These are phyloP conservation scores for Kalanchoe fedtschenkoi DNA, from an alignment of 164 flowering plant species.

Conservation along the genomic window DNA sequence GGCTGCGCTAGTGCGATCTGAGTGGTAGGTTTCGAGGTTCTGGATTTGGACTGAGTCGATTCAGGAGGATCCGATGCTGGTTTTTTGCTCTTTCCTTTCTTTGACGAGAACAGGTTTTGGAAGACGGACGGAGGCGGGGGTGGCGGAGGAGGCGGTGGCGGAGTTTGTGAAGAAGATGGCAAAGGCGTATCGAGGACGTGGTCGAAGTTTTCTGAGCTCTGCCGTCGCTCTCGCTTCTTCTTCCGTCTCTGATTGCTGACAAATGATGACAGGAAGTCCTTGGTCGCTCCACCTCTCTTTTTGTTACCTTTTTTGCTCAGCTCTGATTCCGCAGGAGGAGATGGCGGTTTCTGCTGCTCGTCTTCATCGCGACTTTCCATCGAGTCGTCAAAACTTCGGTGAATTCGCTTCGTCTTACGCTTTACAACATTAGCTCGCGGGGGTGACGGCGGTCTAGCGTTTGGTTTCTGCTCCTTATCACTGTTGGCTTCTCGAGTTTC, in stretches of 20 bases:
- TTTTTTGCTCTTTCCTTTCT: not conserved
- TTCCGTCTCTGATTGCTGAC: constrained; percentile 15
- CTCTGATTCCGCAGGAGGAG: constrained; percentile 15
- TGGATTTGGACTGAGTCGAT: not conserved
- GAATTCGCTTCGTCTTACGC: constrained; percentile 16
- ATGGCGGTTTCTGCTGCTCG: constrained; percentile 21
- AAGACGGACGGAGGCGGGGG: constrained; percentile 16
- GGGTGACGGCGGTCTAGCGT: not conserved
- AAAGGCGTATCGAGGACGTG: constrained; percentile 10
- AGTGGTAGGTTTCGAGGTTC: not conserved
- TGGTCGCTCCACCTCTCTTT: constrained; percentile 30
- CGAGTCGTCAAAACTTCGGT: constrained; percentile 12
- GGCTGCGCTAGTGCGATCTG: constrained; percentile 1
- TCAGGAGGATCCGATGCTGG: not conserved
- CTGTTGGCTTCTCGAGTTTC: not conserved
- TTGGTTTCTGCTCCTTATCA: not conserved
- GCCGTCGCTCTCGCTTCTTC: constrained; percentile 41
- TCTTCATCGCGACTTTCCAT: constrained; percentile 8
- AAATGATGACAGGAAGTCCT: constrained; percentile 28
- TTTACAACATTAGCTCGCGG: constrained; percentile 6
- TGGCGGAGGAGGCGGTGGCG: constrained; percentile 8
- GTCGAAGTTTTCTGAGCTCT: constrained; percentile 38
- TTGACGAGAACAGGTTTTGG: not conserved
- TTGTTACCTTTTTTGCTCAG: constrained; percentile 16
- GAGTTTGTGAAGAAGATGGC: constrained; percentile 9